Evolutionary conservation across 805 yeast species (phyloP), one percentile per base, ranked within the genome.

Genomic region (Torulaspora quercuum): DNA sequence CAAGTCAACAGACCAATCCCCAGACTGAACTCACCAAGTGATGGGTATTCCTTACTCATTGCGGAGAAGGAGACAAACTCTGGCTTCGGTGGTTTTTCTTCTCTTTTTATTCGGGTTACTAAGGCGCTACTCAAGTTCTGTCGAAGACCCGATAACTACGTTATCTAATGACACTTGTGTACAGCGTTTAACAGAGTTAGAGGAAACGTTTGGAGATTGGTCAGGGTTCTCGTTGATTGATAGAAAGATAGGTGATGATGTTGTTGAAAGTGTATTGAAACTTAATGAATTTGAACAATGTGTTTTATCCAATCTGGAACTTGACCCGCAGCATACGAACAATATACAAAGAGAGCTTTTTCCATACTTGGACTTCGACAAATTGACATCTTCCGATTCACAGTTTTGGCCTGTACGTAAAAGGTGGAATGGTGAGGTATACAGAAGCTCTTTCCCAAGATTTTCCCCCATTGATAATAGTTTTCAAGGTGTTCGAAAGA

Each of bases 331-430:
- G 6, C 33, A 17, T 6, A 13, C 36, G 16, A 17, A 17, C 8
- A 23, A 23, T 8, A 19, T 42, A 3, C 28, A 42, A 13, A 17
- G 12, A n/a, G 16, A 9, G 29, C 31, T 42, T 3, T 42, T 42
- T 17, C 45, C 45, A 5, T 42, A 42, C 20, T 17, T 42, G 20
- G 16, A 42, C 16, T 24, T 42, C 8, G 37, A 38, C 15, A 11
- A 10, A 6, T 34, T 42, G 13, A 8, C 10, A n/a, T 17, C 16
- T 8, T 18, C 29, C 7, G 31, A 25, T n/a, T n/a, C 9, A 7
- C 17, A 28, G 9, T 42, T 42, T n/a, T 42, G 45, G 45, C 45
- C 42, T 5, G 20, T 19, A 5, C 31, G 24, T 16, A 16, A 35
- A 11, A 42, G 45, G 12, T 38, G 39, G 39, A 28, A 38, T 25